A percentile compares a stretch with the other conserved stretches of the same genome.
These are phyloP conservation scores for Hypoxylon sp. DNA, from an alignment of 2,329 filamentous ascomycete species.

Conservation along the genomic window DNA sequence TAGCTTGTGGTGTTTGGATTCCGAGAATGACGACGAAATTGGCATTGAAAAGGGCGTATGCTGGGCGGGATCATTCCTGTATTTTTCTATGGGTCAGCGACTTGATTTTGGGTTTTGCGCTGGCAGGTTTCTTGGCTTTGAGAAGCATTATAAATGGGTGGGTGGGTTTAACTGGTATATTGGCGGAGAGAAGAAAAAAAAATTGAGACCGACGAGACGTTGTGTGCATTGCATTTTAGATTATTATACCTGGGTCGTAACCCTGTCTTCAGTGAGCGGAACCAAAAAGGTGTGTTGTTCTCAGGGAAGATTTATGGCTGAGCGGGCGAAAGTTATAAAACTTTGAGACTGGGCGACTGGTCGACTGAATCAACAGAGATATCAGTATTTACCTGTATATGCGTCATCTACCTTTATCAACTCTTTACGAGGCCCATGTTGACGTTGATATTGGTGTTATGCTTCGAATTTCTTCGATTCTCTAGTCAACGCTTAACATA, in stretches of 20 bases:
- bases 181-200: slow-evolving; percentile 34
- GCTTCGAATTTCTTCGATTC: neutral
- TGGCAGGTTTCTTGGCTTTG: slow-evolving; percentile 20
- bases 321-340: slow-evolving; percentile 23
- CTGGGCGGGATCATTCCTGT: slow-evolving; percentile 32
- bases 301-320: slow-evolving; percentile 20
- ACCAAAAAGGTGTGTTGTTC: neutral
- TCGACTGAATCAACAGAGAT: slow-evolving; percentile 36
- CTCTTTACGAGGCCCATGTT: neutral
- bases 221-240: slow-evolving; percentile 33
- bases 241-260: slow-evolving; percentile 34
- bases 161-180: slow-evolving; percentile 33
- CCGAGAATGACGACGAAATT: slow-evolving; percentile 34
- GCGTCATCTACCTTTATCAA: neutral
- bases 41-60: slow-evolving; percentile 46
- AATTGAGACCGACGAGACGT: slow-evolving; percentile 29
- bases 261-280: slow-evolving; percentile 23
- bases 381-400: slow-evolving; percentile 29
- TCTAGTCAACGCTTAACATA: neutral
- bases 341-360: slow-evolving; percentile 28
- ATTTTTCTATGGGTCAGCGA: slow-evolving; percentile 24
- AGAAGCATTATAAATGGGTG: slow-evolving; percentile 41
- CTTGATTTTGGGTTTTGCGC: slow-evolving; percentile 18
- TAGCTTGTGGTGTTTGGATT: slow-evolving; percentile 35
- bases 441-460: neutral